Conservation (phyloP, 768 basidiomycete species). For the Psilocybe cubensis region DNA sequence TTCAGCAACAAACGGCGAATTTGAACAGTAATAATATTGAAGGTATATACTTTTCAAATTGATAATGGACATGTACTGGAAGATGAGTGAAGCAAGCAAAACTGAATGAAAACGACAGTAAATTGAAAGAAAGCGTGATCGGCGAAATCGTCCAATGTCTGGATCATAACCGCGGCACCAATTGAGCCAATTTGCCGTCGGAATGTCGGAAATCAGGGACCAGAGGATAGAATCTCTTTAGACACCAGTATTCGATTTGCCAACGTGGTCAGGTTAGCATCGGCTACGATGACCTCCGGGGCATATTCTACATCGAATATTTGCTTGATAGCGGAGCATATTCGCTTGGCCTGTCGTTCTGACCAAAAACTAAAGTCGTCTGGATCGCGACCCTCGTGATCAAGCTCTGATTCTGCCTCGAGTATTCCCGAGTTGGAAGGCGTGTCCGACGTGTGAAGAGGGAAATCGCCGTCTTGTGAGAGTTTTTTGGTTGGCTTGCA, state of each 20-base stretch:
- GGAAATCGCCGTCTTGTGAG: constrained; percentile 3
- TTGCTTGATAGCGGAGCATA: constrained; percentile 77
- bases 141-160: too few species aligned
- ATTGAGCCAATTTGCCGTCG: not conserved
- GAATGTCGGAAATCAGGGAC: constrained; percentile 3
- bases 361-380: constrained; percentile 98
- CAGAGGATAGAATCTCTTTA: constrained; percentile 53
- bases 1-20: not conserved
- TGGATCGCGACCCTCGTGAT: constrained; percentile 60
- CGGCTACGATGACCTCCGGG: constrained; percentile 89
- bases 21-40: not conserved
- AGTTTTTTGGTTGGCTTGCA: constrained; percentile 40
- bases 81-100: not conserved
- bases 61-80: not conserved
- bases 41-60: not conserved
- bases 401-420: constrained; percentile 24
- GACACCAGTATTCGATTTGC: constrained; percentile 84
- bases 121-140: not conserved
- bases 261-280: constrained; percentile 88
- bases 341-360: constrained; percentile 86
- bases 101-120: not conserved
- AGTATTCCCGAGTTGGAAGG: constrained; percentile 6
- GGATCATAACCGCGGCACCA: not conserved
- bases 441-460: constrained; percentile 17
- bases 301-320: constrained; percentile 89